Base-by-base conservation (phyloP, 768 basidiomycete species). In the Xerocomus brunneocitrinus region DNA sequence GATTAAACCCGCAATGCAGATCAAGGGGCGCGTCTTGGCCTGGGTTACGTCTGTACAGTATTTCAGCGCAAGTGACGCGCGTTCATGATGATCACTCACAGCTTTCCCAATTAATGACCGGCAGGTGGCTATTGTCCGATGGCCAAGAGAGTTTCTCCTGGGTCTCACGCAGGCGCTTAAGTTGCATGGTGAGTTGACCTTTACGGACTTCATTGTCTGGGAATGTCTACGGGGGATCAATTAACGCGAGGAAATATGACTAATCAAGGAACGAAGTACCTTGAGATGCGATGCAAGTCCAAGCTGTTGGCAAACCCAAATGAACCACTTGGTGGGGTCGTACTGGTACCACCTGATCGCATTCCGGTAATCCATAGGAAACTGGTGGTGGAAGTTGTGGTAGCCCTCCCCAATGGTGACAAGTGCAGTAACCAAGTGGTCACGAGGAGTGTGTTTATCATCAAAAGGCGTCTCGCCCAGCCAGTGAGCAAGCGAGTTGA, bases 371-470 rank as follows among this genome's bases (percentile, higher is more conserved):
- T 98, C 94, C 89, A 92, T 92, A 7, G 94, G 94, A 82, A 95
- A 95, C 54, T 82, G 83, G 66, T 98, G 94, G 74, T 98, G 94
- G 82, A 95, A 95, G 73, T 98, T 98, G 78, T 98, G 94, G 76
- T 98, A 98, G 14, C 94, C 94, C 71, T 98, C 94, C 50, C 94
- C 94, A 63, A 95, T 85, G 35, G 94, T 97, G 56, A 84, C 86
- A 30, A 97, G 75, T 3, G 94, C 94, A 30, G 93, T 95, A 67
- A 95, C 67, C 55, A 93, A 67, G 71, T 95, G 93, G 71, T 95
- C 92, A 49, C 87, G 80, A 16, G 94, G 93, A 8, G 91, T 89
- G 71, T 94, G 91, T 75, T 94, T 95, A 81, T 94, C 91, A 71
- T 95, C 93, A 65, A 93, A 95, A 24, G 92, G 90, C 8, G 87